A percentile compares a stretch with the other conserved stretches of the same genome.
phyloP scores from a whole-genome alignment of 805 yeast species.

The Priceomyces carsonii region DNA sequence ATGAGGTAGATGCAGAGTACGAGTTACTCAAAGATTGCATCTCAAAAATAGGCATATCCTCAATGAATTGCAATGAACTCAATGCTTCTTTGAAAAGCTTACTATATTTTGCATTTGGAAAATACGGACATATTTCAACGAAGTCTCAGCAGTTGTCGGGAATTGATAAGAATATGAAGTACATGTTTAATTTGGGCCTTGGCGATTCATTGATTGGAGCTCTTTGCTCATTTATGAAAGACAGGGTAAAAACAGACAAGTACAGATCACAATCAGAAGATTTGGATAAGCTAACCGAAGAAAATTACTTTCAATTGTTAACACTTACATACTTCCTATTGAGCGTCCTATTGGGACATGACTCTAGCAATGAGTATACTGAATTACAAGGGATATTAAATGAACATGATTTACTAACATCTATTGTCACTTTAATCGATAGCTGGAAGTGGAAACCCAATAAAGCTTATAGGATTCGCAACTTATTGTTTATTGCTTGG shows the following conservation, averaged over 20 bases:
- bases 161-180: constrained; percentile 12
- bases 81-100: constrained; percentile 12
- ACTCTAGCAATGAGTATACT: constrained; percentile 7
- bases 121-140: constrained; percentile 14
- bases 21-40: not conserved
- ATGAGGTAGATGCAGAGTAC: not conserved
- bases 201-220: constrained; percentile 8
- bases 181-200: constrained; percentile 1
- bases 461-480: constrained; percentile 49
- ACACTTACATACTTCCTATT: constrained; percentile 38
- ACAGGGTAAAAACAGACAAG: constrained; percentile 1
- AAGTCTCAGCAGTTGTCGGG: constrained; percentile 15
- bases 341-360: constrained; percentile 19
- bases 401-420: constrained; percentile 40
- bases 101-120: constrained; percentile 28
- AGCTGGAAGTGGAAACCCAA: constrained; percentile 62
- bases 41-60: not conserved
- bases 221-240: constrained; percentile 6
- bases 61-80: not conserved
- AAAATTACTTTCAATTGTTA: constrained; percentile 27
- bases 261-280: not conserved
- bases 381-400: constrained; percentile 21
- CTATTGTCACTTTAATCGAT: constrained; percentile 54
- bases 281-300: constrained; percentile 4
- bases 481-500: constrained; percentile 53